Percentiles rank a stretch among this genome's conserved stretches.
These are phyloP conservation scores for Diaporthe humulicola DNA, from an alignment of 2,329 filamentous ascomycete species.

Conservation along the genomic window DNA sequence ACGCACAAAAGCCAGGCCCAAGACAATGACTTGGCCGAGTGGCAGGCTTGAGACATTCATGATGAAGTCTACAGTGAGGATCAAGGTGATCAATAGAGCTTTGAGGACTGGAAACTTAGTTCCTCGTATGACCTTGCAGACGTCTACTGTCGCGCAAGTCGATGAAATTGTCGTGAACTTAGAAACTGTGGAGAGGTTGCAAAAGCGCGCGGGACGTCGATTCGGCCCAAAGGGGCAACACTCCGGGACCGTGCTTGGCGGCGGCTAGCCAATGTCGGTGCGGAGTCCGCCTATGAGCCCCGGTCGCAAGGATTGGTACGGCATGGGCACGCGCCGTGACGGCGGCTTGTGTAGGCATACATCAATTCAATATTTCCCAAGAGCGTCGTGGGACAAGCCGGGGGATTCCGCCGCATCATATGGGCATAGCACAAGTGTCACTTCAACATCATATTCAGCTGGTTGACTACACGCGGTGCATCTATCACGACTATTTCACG, in stretches of 20 bases:
- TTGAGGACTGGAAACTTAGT: too few species aligned
- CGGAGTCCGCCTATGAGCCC: neutral
- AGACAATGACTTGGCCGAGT: neutral
- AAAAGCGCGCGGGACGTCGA: neutral
- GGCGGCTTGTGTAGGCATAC: slow-evolving; percentile 3
- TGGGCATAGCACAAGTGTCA: neutral
- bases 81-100: neutral
- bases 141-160: neutral
- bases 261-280: neutral
- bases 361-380: slow-evolving; percentile 5
- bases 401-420: neutral
- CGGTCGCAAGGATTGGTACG: neutral
- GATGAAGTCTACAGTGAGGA: neutral
- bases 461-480: neutral
- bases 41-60: slow-evolving; percentile 5
- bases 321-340: neutral
- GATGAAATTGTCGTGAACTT: neutral
- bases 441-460: neutral
- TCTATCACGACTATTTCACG: neutral
- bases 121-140: neutral
- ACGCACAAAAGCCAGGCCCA: neutral
- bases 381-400: neutral
- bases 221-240: neutral
- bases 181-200: neutral
- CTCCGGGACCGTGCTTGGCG: neutral